Evolutionary conservation across 1,284 basidiomycete species (phyloP).

Genomic region (Cutaneotrichosporon sp.): DNA sequence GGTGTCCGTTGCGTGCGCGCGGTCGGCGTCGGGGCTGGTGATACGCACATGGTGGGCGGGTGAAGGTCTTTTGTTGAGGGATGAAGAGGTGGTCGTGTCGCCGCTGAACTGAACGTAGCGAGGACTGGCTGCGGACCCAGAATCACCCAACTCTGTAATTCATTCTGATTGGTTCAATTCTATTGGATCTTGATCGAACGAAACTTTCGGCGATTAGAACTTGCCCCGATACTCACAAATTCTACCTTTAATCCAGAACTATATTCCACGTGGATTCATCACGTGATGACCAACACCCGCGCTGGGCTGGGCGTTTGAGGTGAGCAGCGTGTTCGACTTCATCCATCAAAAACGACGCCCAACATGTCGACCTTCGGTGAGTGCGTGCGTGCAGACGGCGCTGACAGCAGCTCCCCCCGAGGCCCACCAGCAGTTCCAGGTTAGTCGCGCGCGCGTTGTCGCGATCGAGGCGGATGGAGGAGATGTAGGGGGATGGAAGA

Average conservation of each 20-base stretch:
- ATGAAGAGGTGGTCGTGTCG: constrained; percentile 11
- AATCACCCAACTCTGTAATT: neutral
- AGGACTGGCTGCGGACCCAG: neutral
- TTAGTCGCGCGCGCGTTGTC: constrained; percentile 9
- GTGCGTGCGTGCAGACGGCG: constrained; percentile 1
- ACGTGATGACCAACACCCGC: neutral
- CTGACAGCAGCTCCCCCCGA: constrained; percentile 82
- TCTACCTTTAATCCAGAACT: neutral
- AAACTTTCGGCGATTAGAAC: neutral
- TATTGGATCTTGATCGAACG: neutral
- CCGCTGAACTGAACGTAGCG: neutral
- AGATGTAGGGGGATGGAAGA: neutral
- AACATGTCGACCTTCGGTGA: constrained; percentile 17
- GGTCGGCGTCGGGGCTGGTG: neutral
- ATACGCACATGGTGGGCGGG: constrained; percentile 9
- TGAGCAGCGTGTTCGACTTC: neutral
- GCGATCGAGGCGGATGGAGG: neutral
- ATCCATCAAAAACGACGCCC: constrained; percentile 15
- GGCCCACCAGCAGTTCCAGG: constrained; percentile 86
- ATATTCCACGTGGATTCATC: neutral
- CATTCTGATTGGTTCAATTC: neutral
- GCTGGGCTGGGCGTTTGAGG: neutral
- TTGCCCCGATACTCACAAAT: neutral
- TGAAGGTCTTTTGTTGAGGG: constrained; percentile 14
- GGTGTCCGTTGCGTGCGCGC: neutral